A percentile compares a stretch with the other conserved stretches of the same genome.
These are phyloP conservation scores for Cairneyella variabilis DNA, from an alignment of 495 filamentous ascomycete genomes.

Conservation along the genomic window DNA sequence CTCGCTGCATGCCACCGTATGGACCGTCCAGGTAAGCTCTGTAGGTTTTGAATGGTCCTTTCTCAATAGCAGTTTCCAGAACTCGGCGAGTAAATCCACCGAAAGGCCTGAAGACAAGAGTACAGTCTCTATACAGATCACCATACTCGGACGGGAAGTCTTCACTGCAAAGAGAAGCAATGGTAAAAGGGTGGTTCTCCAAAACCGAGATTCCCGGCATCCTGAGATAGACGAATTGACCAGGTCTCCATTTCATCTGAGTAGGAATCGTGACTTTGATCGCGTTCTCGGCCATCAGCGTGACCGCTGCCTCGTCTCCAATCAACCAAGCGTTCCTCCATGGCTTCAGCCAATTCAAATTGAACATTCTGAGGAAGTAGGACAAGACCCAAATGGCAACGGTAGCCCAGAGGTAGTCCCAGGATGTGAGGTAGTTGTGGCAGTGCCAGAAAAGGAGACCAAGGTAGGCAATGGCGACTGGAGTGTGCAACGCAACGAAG, in stretches of 20 bases:
- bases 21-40: slow-evolving; percentile 89
- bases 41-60: slow-evolving; percentile 82
- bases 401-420: slow-evolving; percentile 84
- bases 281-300: slow-evolving; percentile 83
- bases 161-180: slow-evolving; percentile 77
- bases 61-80: slow-evolving; percentile 69
- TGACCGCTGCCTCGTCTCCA: slow-evolving; percentile 84
- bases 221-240: slow-evolving; percentile 90
- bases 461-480: slow-evolving; percentile 75
- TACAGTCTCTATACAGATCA: slow-evolving; percentile 80
- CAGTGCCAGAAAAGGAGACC: slow-evolving; percentile 95
- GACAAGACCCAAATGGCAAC: slow-evolving; percentile 72
- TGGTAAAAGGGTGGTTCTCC: slow-evolving; percentile 94
- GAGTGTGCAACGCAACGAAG: slow-evolving; percentile 78
- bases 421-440: slow-evolving; percentile 85
- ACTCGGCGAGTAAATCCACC: slow-evolving; percentile 83
- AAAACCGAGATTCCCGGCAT: slow-evolving; percentile 88
- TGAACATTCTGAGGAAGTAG: slow-evolving; percentile 62
- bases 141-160: slow-evolving; percentile 89
- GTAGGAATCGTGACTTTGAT: slow-evolving; percentile 93
- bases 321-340: slow-evolving; percentile 73
- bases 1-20: slow-evolving; percentile 89
- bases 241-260: slow-evolving; percentile 87
- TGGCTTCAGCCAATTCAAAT: slow-evolving; percentile 84
- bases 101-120: slow-evolving; percentile 86